Conservation (phyloP, 257 asterid genomes). For the Jacaranda mimosifolia region DNA sequence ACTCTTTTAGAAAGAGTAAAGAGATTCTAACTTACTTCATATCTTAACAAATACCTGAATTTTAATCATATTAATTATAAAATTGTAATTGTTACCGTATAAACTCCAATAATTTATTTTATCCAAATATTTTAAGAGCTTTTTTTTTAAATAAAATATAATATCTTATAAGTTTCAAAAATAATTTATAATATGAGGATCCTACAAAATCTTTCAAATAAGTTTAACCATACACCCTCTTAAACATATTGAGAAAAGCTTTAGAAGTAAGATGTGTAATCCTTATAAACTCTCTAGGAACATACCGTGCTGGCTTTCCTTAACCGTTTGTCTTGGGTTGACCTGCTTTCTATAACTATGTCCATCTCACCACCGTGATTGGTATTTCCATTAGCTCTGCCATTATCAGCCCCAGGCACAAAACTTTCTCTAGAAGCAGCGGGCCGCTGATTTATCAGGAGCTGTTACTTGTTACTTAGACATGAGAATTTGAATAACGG, state of each 20-base stretch:
- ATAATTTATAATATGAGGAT: neutral
- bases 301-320: conserved; percentile 93
- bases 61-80: no score
- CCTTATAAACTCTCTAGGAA: conserved; percentile 14
- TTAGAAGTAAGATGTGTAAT: neutral
- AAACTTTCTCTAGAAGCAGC: conserved; percentile 84
- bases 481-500: neutral
- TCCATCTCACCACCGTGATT: conserved; percentile 51
- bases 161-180: neutral
- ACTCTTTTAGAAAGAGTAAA: no score
- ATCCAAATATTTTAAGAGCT: no score
- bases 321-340: conserved; percentile 69
- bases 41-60: no score
- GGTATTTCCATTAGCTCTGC: conserved; percentile 43
- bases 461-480: neutral
- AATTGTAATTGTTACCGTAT: no score
- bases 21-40: no score
- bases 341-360: conserved; percentile 54
- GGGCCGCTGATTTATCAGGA: conserved; percentile 59
- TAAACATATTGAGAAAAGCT: neutral
- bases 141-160: no score
- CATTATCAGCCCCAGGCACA: conserved; percentile 64
- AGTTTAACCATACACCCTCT: no score
- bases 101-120: no score
- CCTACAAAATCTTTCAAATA: no score